Evolutionary conservation across 2,329 filamentous ascomycete genomes (phyloP).

Genomic region (Dactylellina haptotyla): DNA sequence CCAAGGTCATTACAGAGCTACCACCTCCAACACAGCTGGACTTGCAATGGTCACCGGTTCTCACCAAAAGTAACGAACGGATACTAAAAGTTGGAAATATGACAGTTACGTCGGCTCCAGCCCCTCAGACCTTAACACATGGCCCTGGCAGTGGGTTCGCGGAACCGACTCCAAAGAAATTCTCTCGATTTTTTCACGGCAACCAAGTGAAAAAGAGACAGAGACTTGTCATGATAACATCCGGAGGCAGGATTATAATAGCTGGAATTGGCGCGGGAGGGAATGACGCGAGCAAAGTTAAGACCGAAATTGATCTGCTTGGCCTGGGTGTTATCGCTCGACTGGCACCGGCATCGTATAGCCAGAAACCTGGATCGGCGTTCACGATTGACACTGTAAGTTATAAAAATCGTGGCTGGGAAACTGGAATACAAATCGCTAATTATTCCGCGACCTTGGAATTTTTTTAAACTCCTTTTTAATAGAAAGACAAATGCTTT

Average conservation of each 20-base stretch:
- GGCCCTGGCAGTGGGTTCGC: constrained; percentile 72
- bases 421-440: constrained; percentile 9
- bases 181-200: constrained; percentile 91
- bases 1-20: constrained; percentile 90
- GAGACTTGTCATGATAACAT: constrained; percentile 92
- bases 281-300: constrained; percentile 94
- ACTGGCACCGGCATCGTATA: constrained; percentile 73
- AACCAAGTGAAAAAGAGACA: constrained; percentile 92
- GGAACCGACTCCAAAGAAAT: constrained; percentile 77
- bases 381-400: constrained; percentile 83
- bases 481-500: constrained; percentile 84
- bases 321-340: constrained; percentile 82
- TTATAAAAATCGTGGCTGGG: constrained; percentile 57
- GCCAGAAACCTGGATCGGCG: constrained; percentile 80
- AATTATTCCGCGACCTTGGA: constrained; percentile 41
- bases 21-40: constrained; percentile 96
- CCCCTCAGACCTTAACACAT: constrained; percentile 76
- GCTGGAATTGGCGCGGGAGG: constrained; percentile 75
- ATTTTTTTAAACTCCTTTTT: constrained; percentile 57
- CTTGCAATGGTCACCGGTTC: constrained; percentile 96
- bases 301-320: constrained; percentile 88
- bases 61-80: constrained; percentile 89
- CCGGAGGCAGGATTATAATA: constrained; percentile 86
- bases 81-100: constrained; percentile 94
- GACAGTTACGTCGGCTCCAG: constrained; percentile 80